A percentile compares a stretch with the other conserved stretches of the same genome.
phyloP scores from a whole-genome alignment of 495 filamentous ascomycete species.

The Melanomma pulvis-pyrius region DNA sequence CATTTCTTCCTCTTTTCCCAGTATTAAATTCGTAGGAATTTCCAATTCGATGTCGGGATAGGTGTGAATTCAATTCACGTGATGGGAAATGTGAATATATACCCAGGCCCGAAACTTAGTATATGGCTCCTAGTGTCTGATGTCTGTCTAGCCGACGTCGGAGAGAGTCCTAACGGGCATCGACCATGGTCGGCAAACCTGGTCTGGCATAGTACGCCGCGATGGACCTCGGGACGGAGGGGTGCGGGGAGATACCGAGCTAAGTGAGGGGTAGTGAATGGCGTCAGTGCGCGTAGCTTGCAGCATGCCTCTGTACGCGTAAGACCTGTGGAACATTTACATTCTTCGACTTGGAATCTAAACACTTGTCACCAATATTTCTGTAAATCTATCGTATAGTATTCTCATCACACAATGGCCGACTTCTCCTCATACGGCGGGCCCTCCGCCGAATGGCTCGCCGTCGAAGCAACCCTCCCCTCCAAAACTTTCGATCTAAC shows the following conservation, averaged over 20 bases:
- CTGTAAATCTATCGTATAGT: neutral
- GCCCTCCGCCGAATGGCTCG: constrained; percentile 21
- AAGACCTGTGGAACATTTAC: too few species aligned
- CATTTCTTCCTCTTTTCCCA: neutral
- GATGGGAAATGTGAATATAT: neutral
- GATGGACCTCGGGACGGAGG: neutral
- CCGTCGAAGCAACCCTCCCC: constrained; percentile 11
- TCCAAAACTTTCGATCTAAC: constrained; percentile 3
- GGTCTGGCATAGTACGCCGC: neutral
- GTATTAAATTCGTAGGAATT: too few species aligned
- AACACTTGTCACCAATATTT: too few species aligned
- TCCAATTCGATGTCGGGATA: too few species aligned
- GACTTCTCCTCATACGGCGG: constrained; percentile 29
- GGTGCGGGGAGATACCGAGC: neutral
- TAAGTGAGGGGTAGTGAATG: neutral
- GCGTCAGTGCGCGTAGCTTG: neutral
- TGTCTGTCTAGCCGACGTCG: neutral
- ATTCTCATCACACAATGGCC: neutral
- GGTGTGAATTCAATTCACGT: neutral
- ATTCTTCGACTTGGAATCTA: too few species aligned
- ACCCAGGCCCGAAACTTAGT: too few species aligned
- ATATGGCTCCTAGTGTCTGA: too few species aligned
- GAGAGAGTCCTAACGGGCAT: too few species aligned
- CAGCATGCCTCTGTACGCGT: neutral
- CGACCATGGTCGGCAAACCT: neutral